These are phyloP conservation scores for Buddleja alternifolia DNA, from an alignment of 257 asterid species.

Conservation along the genomic window DNA sequence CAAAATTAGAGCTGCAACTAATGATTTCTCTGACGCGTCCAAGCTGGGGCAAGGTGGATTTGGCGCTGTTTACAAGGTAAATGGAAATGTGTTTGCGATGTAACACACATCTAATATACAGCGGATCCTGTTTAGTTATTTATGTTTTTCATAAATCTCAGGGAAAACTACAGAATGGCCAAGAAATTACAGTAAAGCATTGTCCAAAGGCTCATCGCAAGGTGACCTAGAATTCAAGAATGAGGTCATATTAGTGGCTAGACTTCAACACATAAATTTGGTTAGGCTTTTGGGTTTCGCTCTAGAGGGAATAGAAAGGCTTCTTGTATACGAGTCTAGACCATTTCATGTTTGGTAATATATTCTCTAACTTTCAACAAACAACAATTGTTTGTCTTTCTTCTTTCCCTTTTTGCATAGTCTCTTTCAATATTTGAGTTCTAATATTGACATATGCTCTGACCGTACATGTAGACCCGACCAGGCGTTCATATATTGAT, in stretches of 20 bases:
- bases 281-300: conserved; percentile 20
- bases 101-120: background rate
- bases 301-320: conserved; percentile 8
- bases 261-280: conserved; percentile 6
- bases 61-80: conserved; percentile 24
- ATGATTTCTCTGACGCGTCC: conserved; percentile 12
- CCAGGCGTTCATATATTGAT: background rate
- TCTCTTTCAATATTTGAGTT: background rate
- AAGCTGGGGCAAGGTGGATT: conserved; percentile 31
- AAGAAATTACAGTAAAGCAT: conserved; percentile 10
- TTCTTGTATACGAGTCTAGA: conserved; percentile 16
- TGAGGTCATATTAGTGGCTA: conserved; percentile 14
- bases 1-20: conserved; percentile 16
- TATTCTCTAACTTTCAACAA: too few relatives aligned
- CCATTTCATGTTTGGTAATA: conserved; percentile 9
- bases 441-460: background rate
- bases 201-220: background rate
- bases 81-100: background rate
- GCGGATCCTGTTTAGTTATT: background rate
- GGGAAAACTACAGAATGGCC: conserved; percentile 7
- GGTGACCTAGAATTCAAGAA: conserved; percentile 18
- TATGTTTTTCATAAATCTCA: background rate
- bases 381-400: background rate
- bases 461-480: background rate
- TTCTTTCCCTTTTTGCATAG: too few relatives aligned